Base-by-base conservation (phyloP, 768 basidiomycete species). In the Tremella yokohamensis region DNA sequence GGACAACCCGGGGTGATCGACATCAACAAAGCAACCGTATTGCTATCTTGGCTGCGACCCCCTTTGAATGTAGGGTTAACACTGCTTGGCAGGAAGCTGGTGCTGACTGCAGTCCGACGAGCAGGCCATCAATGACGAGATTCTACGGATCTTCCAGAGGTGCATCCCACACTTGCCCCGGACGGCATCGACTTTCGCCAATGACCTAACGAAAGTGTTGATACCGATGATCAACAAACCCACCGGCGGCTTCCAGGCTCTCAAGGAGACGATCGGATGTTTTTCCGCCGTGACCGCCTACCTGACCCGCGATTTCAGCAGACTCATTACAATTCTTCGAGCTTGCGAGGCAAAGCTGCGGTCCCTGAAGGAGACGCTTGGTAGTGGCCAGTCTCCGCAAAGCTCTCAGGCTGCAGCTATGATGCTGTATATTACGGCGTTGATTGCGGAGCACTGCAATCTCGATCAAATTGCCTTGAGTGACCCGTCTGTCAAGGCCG, bases 211-310 rank as follows among this genome's bases (percentile, higher is more conserved):
- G 65, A 74, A 80, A 4, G 82, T 84, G 7, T 79, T 98, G 11
- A 84, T 94, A 63, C 88, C 89, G 0, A 92, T 98, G 92, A 87
- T 99, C 40, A 81, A 89, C 66, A 90, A 89, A 68, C 91, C 90
- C 3, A 84, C 86, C 0, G 80, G 75, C 16, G 73, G 73, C 12
- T 61, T 68, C 12, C 62, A 92, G 87, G 85, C 87, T 19, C 76
- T 98, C 29, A 90, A 93, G 78, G 96, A 97, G 76, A 84, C 85
- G 12, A 88, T 98, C 13, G 90, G 90, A 0, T 97, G 93, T 64
- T 85, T 94, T 79, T 94, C 92, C 71, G 83, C 84, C 0, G 87
- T 88, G 1, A 86, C 93, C 0, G 85, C 85, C 51, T 79, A 88
- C 64, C 81, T 98, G 16, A 97, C 96, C 0, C 88, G 89, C 58